Evolutionary conservation across 192 early-diverging fungal genomes (phyloP), one percentile per base, ranked within the genome.

Genomic region (Cetraspora pellucida): DNA sequence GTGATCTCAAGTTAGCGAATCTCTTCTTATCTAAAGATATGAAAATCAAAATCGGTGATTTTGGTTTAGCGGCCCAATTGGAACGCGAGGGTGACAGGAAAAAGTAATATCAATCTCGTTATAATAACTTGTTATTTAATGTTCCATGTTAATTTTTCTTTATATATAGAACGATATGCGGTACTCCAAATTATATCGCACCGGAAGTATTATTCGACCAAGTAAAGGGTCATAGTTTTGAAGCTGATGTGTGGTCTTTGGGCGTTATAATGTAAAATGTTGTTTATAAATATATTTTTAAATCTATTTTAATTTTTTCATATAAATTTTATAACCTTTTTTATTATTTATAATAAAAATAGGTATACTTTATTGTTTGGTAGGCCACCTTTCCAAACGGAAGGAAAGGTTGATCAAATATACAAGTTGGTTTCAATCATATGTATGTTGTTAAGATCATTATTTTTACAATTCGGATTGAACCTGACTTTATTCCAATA

Each of bases 121-220:
- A 57, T 37, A 30, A 19, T 47, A 8, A 60, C 30, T 64, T 67
- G 44, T 8, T 46, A 43, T 49, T 70, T 50, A 43, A 50, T 16
- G 14, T 28, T 49, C 10, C 0, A 25, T 9, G 13, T 6, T 25
- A 25, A 14, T 28, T 8, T 46, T 44, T 43, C 14, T 66, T 2
- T 17, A 27, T 27, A 65, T 28, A 10, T 75, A 95, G 92, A 75
- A 96, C 96, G 2, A 95, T 98, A 76, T 92, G 96, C 72, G 97
- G 97, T 14, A 99, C 97, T 10, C 97, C 97, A 3, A 97, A 97
- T 74, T 99, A 98, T 79, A 92, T 99, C 77, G 97, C 97, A 2
- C 97, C 97, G 0, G 97, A 99, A 80, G 91, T 99, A 27, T 83
- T 98, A 28, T 93, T 93, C 79, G 92, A 91, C 71, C 82, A 84